Base-by-base conservation (phyloP, 352 stramenopile genomes). In the Phytophthora lateralis region DNA sequence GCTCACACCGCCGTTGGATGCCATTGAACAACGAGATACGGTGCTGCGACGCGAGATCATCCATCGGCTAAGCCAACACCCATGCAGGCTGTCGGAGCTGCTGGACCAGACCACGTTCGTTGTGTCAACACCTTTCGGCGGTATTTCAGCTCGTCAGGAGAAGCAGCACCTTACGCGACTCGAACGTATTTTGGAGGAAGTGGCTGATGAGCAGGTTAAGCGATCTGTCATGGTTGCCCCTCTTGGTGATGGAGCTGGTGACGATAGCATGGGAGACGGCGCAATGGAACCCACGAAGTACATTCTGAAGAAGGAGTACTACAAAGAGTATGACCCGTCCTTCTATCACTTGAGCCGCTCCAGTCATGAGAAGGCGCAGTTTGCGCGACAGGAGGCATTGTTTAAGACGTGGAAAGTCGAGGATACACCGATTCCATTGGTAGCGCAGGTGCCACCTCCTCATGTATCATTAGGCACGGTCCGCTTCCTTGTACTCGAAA, bases 31-130 rank as follows among this genome's bases (percentile, higher is more conserved):
- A 30, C 65, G 63, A 30, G 84, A 89, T 34, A 80, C 69, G 14
- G 80, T 88, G 29, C 73, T 98, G 32, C 82, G 89, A 8, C 76
- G 91, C 17, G 89, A 98, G 54, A 80, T 98, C 44, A 79, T 98
- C 4, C 91, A 98, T 67, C 75, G 85, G 1, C 54, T 97, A 21
- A 82, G 79, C 15, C 74, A 90, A 51, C 73, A 90, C 11, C 80
- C 85, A n/a, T 93, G 76, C 18, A 70, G 79, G 12, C 50, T 90
- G 15, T 95, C 86, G 1, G 79, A 93, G 39, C 56, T 95, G 20
- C 72, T 93, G 7, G 86, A 95, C 17, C 84, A 95, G 46, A 93
- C 86, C 0, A 83, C 77, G 2, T 91, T 90, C 42, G 82, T 93
- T 51, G 74, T 86, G 17, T 85, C 78, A 10, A 91, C 78, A 9